These are phyloP conservation scores for Solanum bulbocastanum DNA, from an alignment of 257 asterid species.

Conservation along the genomic window DNA sequence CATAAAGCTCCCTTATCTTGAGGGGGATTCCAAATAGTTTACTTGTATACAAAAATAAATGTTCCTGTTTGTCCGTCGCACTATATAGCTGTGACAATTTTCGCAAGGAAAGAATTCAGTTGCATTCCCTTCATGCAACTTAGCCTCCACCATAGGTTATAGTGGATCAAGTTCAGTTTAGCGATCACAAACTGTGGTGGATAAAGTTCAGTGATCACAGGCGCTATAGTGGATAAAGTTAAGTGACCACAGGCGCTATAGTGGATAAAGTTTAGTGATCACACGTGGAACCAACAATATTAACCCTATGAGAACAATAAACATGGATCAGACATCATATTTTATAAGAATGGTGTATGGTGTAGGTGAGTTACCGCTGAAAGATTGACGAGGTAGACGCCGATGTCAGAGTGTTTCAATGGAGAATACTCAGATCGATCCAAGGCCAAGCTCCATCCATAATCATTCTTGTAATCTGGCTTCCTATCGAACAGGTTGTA, in stretches of 20 bases:
- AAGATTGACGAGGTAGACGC: conserved; percentile 67
- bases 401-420: conserved; percentile 37
- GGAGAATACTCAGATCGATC: conserved; percentile 51
- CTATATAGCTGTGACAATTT: neutral
- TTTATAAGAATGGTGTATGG: neutral
- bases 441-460: conserved; percentile 74
- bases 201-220: neutral
- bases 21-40: neutral
- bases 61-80: neutral
- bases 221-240: neutral
- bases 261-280: neutral
- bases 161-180: neutral
- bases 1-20: neutral
- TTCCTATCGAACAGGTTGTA: conserved; percentile 45
- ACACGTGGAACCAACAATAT: neutral
- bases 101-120: neutral
- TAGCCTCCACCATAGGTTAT: neutral
- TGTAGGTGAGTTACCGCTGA: conserved; percentile 38
- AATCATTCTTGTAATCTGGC: conserved; percentile 55
- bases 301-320: neutral
- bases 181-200: neutral
- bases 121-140: neutral
- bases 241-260: neutral
- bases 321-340: neutral
- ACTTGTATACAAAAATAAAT: neutral